phyloP scores from a whole-genome alignment of 2,329 filamentous ascomycete species.

The Apiospora rasikravindrae region DNA sequence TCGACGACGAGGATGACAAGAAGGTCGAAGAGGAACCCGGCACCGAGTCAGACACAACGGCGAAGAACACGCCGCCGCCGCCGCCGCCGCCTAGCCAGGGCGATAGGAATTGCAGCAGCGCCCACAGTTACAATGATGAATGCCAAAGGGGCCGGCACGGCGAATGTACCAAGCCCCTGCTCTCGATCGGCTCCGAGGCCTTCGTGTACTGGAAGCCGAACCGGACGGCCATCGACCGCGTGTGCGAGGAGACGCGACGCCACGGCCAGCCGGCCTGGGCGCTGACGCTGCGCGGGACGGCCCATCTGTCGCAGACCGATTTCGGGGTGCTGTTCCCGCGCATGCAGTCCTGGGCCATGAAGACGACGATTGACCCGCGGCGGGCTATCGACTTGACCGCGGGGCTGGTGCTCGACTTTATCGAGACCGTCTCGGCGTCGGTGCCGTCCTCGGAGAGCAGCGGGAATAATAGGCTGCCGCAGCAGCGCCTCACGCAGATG shows the following conservation, averaged over 20 bases:
- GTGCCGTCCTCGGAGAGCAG: neutral
- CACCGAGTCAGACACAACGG: neutral
- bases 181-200: constrained; percentile 5
- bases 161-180: neutral
- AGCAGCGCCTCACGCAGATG: neutral
- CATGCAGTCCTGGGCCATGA: neutral
- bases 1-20: neutral
- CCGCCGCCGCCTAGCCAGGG: too few species aligned
- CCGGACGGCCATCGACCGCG: constrained; percentile 6
- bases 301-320: neutral
- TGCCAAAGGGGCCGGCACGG: neutral
- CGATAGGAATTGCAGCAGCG: neutral
- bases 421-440: neutral
- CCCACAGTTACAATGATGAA: neutral
- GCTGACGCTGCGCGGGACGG: constrained; percentile 14
- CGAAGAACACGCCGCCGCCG: too few species aligned
- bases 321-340: neutral
- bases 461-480: too few species aligned
- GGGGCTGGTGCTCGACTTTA: neutral
- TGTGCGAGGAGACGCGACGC: neutral
- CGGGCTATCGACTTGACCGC: neutral
- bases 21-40: neutral
- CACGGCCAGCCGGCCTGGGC: neutral
- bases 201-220: neutral
- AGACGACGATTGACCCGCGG: constrained; percentile 7